A percentile compares a stretch with the other conserved stretches of the same genome.
These are phyloP conservation scores for Aaosphaeria pasadenensis DNA, from an alignment of 2,329 filamentous ascomycete genomes.

Conservation along the genomic window DNA sequence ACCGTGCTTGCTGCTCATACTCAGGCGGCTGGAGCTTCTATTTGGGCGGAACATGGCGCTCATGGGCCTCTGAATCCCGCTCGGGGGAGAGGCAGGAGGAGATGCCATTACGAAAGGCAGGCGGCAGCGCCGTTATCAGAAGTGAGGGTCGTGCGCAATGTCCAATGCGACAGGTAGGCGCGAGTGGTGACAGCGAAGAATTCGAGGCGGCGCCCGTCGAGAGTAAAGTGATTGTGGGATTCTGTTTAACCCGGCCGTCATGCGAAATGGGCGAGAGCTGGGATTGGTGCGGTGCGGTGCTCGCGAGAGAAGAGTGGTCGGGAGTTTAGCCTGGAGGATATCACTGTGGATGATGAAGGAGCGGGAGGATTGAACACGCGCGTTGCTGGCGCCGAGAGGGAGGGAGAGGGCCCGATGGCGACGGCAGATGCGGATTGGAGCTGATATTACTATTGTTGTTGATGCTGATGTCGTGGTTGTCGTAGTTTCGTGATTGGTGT, in stretches of 20 bases:
- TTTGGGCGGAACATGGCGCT: conserved; percentile 77
- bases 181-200: conserved; percentile 5
- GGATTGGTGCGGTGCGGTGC: conserved; percentile 2
- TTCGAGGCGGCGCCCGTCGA: conserved; percentile 6
- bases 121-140: conserved; percentile 14
- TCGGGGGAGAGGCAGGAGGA: conserved; percentile 37
- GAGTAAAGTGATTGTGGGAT: conserved; percentile 9
- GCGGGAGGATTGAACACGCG: not conserved
- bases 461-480: not conserved
- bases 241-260: conserved; percentile 7
- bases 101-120: conserved; percentile 33
- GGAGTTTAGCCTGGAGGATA: conserved; percentile 13
- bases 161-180: conserved; percentile 2
- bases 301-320: conserved; percentile 1
- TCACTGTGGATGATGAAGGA: not conserved
- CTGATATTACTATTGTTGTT: not conserved
- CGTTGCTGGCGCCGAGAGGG: not conserved
- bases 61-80: conserved; percentile 62
- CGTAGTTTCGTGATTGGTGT: not conserved
- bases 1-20: conserved; percentile 72
- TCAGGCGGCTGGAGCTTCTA: conserved; percentile 81
- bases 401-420: not conserved
- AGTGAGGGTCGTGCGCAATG: conserved; percentile 10
- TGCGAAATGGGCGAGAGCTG: conserved; percentile 4
- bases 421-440: not conserved